Evolutionary conservation across 192 early-diverging fungal species (phyloP).

Genomic region (Dimargaris xerosporica): DNA sequence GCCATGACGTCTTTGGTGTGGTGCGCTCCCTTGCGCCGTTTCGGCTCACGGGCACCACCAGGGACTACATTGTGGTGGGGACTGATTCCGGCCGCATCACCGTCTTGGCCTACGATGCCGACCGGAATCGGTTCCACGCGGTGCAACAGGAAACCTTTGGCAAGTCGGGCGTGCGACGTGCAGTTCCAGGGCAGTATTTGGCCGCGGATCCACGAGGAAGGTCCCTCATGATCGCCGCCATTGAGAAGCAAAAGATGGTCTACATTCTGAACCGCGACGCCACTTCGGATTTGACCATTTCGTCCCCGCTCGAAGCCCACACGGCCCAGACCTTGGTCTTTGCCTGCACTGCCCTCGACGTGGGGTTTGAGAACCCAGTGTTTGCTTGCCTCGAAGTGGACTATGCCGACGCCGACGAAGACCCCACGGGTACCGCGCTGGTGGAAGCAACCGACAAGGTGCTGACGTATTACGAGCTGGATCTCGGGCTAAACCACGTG

Average conservation of each 20-base stretch:
- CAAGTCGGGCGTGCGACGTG: slow-evolving; percentile 75
- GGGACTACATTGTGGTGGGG: slow-evolving; percentile 84
- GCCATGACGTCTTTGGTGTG: slow-evolving; percentile 69
- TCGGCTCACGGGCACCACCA: slow-evolving; percentile 72
- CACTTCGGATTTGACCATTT: slow-evolving; percentile 60
- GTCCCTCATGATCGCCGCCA: slow-evolving; percentile 84
- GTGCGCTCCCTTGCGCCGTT: slow-evolving; percentile 73
- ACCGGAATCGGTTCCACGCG: slow-evolving; percentile 52
- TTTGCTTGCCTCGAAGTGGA: slow-evolving; percentile 88
- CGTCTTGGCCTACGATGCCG: slow-evolving; percentile 76
- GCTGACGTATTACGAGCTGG: slow-evolving; percentile 90
- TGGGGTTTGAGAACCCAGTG: slow-evolving; percentile 96
- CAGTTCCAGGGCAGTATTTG: slow-evolving; percentile 90
- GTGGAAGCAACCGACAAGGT: slow-evolving; percentile 59
- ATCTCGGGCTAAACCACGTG: slow-evolving; percentile 97
- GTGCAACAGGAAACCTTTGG: slow-evolving; percentile 91
- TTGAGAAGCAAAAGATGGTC: slow-evolving; percentile 91
- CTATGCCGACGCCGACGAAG: slow-evolving; percentile 68
- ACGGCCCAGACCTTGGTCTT: slow-evolving; percentile 62
- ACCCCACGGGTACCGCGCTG: slow-evolving; percentile 46
- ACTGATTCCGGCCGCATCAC: slow-evolving; percentile 81
- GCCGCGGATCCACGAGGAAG: slow-evolving; percentile 92
- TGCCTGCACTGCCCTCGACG: slow-evolving; percentile 78
- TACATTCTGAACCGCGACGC: slow-evolving; percentile 94
- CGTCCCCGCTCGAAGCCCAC: slow-evolving; percentile 92